These are phyloP conservation scores for Penicillium odoratum DNA, from an alignment of 495 filamentous ascomycete genomes.

Conservation along the genomic window DNA sequence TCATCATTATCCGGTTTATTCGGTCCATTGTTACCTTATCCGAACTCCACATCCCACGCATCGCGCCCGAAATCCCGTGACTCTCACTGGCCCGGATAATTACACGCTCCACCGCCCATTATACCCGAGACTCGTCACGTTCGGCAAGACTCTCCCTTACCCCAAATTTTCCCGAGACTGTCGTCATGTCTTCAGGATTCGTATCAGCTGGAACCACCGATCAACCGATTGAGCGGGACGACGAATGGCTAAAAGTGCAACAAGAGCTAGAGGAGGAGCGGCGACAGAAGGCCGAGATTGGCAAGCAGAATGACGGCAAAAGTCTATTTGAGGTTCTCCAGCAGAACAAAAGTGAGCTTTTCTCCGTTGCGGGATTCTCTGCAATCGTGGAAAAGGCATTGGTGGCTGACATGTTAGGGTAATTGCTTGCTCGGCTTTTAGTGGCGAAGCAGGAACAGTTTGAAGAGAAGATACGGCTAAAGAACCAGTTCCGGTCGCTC, in stretches of 20 bases:
- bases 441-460: constrained; percentile 96
- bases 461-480: constrained; percentile 81
- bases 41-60: background rate
- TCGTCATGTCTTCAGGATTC: constrained; percentile 79
- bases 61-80: constrained; percentile 2
- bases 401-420: constrained; percentile 57
- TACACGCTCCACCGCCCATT: constrained; percentile 15
- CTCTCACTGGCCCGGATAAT: constrained; percentile 22
- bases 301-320: constrained; percentile 61
- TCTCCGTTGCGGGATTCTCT: constrained; percentile 1
- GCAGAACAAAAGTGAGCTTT: constrained; percentile 82
- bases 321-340: constrained; percentile 85
- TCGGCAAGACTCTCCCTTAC: constrained; percentile 2
- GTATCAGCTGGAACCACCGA: constrained; percentile 81
- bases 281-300: constrained; percentile 57
- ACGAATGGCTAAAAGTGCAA: constrained; percentile 77
- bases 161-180: constrained; percentile 13
- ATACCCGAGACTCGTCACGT: constrained; percentile 20
- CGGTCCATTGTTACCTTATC: constrained; percentile 11
- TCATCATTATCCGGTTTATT: constrained; percentile 2
- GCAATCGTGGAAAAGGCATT: constrained; percentile 4
- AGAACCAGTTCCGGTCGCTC: constrained; percentile 91
- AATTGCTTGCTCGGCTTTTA: constrained; percentile 37
- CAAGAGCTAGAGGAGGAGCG: constrained; percentile 71
- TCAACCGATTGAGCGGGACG: constrained; percentile 57